A percentile compares a stretch with the other conserved stretches of the same genome.
Evolutionary conservation across 192 early-diverging fungal genomes (phyloP).

Genomic region (Coemansia sp.): DNA sequence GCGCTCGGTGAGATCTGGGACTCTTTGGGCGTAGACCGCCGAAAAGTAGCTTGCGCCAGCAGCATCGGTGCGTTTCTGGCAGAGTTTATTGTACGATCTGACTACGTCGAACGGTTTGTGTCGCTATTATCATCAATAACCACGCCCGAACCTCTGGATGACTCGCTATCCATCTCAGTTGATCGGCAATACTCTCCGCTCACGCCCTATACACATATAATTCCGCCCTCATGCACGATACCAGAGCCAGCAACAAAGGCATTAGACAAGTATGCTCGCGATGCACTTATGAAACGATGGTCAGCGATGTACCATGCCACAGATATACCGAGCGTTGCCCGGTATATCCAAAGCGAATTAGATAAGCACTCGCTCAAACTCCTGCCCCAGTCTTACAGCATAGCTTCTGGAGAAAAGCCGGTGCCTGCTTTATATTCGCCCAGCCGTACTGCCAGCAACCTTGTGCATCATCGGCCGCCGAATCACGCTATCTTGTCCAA

Average conservation of each 20-base stretch:
- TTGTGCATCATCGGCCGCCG: constrained; percentile 36
- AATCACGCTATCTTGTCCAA: constrained; percentile 40
- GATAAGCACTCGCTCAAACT: constrained; percentile 16
- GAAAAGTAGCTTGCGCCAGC: constrained; percentile 26
- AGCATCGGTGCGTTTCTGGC: constrained; percentile 38
- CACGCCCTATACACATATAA: constrained; percentile 24
- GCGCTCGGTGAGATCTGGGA: constrained; percentile 29
- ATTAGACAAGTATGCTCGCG: constrained; percentile 30
- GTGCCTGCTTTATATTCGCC: neutral
- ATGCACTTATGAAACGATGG: constrained; percentile 38
- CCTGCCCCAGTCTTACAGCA: neutral
- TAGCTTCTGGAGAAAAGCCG: neutral
- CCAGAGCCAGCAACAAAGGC: constrained; percentile 29
- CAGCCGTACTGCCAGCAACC: constrained; percentile 16
- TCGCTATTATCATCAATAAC: constrained; percentile 11
- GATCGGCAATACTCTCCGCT: constrained; percentile 33
- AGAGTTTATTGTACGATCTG: constrained; percentile 35
- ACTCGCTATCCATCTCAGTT: constrained; percentile 19
- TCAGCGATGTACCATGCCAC: constrained; percentile 35
- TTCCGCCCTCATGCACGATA: constrained; percentile 22
- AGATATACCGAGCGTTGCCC: constrained; percentile 8
- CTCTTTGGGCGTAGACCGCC: constrained; percentile 19
- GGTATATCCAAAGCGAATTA: constrained; percentile 21
- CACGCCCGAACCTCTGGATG: constrained; percentile 15
- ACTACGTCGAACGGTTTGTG: constrained; percentile 23